Evolutionary conservation across 257 asterid species (phyloP), one percentile per base, ranked within the genome.

Genomic region (Hygrophila difformis): DNA sequence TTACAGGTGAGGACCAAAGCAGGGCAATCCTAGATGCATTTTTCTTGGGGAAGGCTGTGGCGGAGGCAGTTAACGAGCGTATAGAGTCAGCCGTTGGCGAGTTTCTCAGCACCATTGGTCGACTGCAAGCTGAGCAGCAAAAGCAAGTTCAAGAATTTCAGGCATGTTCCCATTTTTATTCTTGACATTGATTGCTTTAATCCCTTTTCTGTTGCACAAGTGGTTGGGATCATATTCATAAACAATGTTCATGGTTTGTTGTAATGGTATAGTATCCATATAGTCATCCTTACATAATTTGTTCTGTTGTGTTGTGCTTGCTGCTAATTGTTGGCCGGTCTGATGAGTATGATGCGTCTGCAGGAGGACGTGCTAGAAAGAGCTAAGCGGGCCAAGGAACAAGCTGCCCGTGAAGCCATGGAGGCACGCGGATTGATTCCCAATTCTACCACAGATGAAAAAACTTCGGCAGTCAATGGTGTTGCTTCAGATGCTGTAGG

Each of bases 301-400:
- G n/a, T n/a, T n/a, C n/a, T n/a, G n/a, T n/a, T n/a, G n/a, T n/a
- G n/a, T n/a, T n/a, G n/a, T n/a, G n/a, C n/a, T n/a, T n/a, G n/a
- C n/a, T n/a, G n/a, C n/a, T n/a, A n/a, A n/a, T n/a, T n/a, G n/a
- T 0, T 26, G 31, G 24, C 22, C 13, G 44, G 24, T 46, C 18
- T 39, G 38, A 26, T 39, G 20, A 7, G 4, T 11, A 37, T 45
- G 16, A 13, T 55, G 35, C 54, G 12, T 44, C 4, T 53, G 57
- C 77, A 82, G 94, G 91, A 73, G 28, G 91, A 82, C 21, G 84
- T 82, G 45, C 47, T 82, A 53, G 79, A 76, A 66, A 82, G 77
- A 57, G 94, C 94, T 18, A 61, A 64, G 60, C 65, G 67, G 20
- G 94, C 81, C 46, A 78, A 79, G 57, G 84, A 73, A 53, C 66